These are phyloP conservation scores for Neofusicoccum sp. DNA, from an alignment of 2,329 filamentous ascomycete species.

Conservation along the genomic window DNA sequence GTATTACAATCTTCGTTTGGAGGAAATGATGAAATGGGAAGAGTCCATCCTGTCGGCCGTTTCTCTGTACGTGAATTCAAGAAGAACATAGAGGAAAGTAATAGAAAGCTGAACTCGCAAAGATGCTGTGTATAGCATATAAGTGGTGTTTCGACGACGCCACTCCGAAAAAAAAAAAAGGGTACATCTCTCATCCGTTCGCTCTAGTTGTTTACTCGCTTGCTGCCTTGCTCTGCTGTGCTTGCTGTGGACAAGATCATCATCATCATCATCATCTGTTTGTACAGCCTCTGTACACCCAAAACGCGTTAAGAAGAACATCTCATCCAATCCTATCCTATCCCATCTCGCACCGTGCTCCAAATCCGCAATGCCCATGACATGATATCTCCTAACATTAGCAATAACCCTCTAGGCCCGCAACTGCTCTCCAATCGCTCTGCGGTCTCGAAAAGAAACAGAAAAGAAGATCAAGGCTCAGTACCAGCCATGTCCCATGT, in stretches of 20 bases:
- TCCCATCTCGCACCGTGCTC: neutral
- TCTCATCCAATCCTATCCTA: neutral
- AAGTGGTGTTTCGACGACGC: too few species aligned
- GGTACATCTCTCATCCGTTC: too few species aligned
- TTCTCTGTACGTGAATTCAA: neutral
- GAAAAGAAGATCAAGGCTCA: neutral
- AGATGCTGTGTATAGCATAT: too few species aligned
- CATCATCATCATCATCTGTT: neutral
- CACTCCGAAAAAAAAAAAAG: too few species aligned
- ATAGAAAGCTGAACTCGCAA: too few species aligned
- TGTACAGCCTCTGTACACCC: neutral
- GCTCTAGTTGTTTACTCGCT: neutral
- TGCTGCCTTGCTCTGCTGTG: neutral
- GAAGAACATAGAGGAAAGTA: too few species aligned
- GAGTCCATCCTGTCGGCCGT: neutral
- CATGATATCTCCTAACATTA: neutral
- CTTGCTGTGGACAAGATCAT: neutral
- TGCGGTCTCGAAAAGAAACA: neutral
- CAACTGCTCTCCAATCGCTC: neutral
- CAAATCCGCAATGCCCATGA: neutral
- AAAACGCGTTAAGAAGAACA: neutral
- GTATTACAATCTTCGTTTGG: too few species aligned
- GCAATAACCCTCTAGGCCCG: neutral
- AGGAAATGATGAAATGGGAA: neutral
- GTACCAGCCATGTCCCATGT: constrained; percentile 40